These are phyloP conservation scores for Anastatica hierochuntica DNA, from an alignment of 345 rosid species.

Conservation along the genomic window DNA sequence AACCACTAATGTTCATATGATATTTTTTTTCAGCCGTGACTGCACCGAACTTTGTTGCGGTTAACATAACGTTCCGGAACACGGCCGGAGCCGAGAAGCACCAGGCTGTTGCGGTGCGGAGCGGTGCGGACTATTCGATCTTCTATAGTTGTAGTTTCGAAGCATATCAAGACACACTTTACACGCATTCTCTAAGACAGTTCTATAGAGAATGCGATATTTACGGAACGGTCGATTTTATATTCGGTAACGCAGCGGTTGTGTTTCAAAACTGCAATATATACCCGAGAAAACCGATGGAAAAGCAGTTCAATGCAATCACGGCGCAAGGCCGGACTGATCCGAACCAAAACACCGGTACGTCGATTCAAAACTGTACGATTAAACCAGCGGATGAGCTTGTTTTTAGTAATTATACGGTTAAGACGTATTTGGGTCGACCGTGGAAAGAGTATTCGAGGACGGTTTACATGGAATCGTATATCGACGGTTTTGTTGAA, in stretches of 20 bases:
- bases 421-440: conserved; percentile 63
- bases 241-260: conserved; percentile 86
- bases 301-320: conserved; percentile 75
- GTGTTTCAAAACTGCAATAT: conserved; percentile 69
- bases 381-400: conserved; percentile 56
- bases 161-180: conserved; percentile 84
- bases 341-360: conserved; percentile 84
- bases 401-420: conserved; percentile 33
- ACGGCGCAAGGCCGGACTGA: conserved; percentile 88
- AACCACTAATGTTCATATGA: background rate
- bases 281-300: conserved; percentile 67
- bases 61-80: conserved; percentile 73
- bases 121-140: conserved; percentile 64
- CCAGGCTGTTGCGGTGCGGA: conserved; percentile 85
- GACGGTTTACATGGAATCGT: conserved; percentile 50
- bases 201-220: conserved; percentile 84
- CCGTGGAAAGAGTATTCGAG: conserved; percentile 92
- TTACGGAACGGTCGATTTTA: conserved; percentile 87
- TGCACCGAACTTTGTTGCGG: conserved; percentile 68
- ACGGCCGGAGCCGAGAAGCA: conserved; percentile 82
- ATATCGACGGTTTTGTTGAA: conserved; percentile 40
- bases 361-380: conserved; percentile 55
- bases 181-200: conserved; percentile 71
- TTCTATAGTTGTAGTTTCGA: conserved; percentile 84
- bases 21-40: conserved; percentile 57